Evolutionary conservation across 306 rosid species (phyloP).

Genomic region (Medicago ruthenica): DNA sequence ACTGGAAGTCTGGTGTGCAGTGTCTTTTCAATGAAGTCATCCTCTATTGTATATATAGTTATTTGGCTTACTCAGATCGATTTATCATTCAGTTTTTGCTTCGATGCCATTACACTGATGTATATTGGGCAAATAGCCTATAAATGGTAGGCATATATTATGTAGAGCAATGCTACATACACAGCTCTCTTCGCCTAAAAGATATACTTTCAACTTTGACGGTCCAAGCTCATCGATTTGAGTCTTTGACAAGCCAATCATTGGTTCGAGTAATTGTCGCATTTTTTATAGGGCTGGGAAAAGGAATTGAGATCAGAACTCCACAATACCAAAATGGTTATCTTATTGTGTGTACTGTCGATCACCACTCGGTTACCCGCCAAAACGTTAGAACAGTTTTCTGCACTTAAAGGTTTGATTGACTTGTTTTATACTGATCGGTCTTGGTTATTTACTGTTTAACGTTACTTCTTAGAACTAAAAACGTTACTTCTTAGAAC

Average conservation of each 20-base stretch:
- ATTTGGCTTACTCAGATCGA: constrained; percentile 45
- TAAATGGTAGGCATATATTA: constrained; percentile 21
- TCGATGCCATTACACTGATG: constrained; percentile 13
- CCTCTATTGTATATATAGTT: not conserved
- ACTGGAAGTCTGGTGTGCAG: constrained; percentile 22
- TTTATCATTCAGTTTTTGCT: constrained; percentile 32
- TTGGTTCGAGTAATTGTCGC: not conserved
- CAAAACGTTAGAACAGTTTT: too few relatives aligned
- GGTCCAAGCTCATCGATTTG: not conserved
- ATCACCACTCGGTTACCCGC: too few relatives aligned
- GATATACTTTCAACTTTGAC: not conserved
- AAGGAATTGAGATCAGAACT: not conserved
- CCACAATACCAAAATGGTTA: not conserved
- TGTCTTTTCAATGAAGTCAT: constrained; percentile 24
- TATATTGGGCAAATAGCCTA: constrained; percentile 38
- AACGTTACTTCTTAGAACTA: not conserved
- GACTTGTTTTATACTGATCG: not conserved
- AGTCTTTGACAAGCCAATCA: not conserved
- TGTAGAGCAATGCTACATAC: constrained; percentile 16
- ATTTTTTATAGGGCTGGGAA: not conserved
- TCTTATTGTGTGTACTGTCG: not conserved
- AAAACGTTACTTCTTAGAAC: not conserved
- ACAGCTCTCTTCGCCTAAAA: not conserved
- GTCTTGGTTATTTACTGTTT: not conserved
- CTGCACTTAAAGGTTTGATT: not conserved